A percentile compares a stretch with the other conserved stretches of the same genome.
These are phyloP conservation scores for Neurospora pannonica DNA, from an alignment of 495 filamentous ascomycete species.

Conservation along the genomic window DNA sequence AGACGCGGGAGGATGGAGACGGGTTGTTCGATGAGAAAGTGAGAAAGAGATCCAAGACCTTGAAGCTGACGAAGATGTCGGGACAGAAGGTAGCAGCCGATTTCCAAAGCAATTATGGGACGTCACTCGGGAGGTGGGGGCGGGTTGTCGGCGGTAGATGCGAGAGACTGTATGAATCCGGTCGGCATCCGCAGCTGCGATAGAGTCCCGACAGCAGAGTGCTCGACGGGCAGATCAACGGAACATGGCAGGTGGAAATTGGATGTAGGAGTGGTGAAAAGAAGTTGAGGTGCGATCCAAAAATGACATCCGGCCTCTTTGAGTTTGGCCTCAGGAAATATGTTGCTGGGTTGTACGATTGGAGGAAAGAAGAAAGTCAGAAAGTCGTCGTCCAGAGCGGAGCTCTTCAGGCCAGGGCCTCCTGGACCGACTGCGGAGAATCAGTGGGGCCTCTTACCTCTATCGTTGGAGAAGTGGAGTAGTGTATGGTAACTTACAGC, in stretches of 20 bases:
- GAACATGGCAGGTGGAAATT: background rate
- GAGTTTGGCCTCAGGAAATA: background rate
- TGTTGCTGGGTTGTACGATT: background rate
- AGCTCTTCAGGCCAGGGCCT: background rate
- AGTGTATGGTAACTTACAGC: background rate
- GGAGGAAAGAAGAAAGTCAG: background rate
- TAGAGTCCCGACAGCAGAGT: background rate
- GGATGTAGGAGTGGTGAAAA: background rate
- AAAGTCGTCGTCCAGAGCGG: background rate
- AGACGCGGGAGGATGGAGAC: background rate
- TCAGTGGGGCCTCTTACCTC: background rate
- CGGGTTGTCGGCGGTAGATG: background rate
- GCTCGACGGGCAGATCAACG: background rate
- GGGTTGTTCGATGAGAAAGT: background rate
- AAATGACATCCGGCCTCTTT: background rate
- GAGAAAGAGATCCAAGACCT: background rate
- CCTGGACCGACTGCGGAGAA: background rate
- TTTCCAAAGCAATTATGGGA: background rate
- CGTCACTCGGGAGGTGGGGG: background rate
- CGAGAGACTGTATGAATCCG: background rate
- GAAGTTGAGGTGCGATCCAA: background rate
- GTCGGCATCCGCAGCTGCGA: background rate
- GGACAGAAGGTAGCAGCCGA: background rate
- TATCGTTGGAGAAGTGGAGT: background rate
- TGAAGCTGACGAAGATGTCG: background rate